Percentiles rank a stretch among this genome's conserved stretches.
Conservation (phyloP, 2,329 filamentous ascomycete genomes). For the Cladorrhinum sp. region DNA sequence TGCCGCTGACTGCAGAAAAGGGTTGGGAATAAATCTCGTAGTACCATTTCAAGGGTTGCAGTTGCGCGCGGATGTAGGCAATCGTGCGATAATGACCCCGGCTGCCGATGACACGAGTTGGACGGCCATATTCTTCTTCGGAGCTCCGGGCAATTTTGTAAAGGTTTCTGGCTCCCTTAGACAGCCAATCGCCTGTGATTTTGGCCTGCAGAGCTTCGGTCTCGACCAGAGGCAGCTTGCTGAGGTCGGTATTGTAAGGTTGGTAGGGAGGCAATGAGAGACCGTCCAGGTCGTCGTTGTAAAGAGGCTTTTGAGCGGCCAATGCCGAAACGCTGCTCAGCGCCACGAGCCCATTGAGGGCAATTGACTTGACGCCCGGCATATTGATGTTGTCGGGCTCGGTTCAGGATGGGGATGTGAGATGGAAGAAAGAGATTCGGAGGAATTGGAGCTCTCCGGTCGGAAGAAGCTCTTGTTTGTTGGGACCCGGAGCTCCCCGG, state of each 20-base stretch:
- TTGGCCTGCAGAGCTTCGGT: slow-evolving; percentile 54
- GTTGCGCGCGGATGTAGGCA: slow-evolving; percentile 57
- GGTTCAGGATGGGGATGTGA: not conserved
- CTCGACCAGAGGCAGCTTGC: slow-evolving; percentile 44
- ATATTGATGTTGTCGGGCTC: not conserved
- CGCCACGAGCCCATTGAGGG: slow-evolving; percentile 4
- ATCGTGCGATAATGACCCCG: slow-evolving; percentile 63
- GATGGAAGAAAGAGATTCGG: not conserved
- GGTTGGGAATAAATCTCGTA: slow-evolving; percentile 62
- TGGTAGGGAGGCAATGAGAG: not conserved
- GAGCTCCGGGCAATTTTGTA: slow-evolving; percentile 60
- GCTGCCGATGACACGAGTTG: slow-evolving; percentile 69
- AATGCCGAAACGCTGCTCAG: slow-evolving; percentile 1
- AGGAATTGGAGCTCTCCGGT: not conserved
- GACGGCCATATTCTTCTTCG: slow-evolving; percentile 61
- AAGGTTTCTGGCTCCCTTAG: slow-evolving; percentile 58
- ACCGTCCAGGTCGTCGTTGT: not conserved
- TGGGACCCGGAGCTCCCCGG: not conserved
- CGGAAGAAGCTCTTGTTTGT: not conserved
- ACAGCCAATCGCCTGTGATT: slow-evolving; percentile 55
- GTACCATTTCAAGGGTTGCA: slow-evolving; percentile 56
- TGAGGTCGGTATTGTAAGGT: too few relatives aligned
- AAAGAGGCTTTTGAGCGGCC: not conserved
- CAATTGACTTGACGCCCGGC: slow-evolving; percentile 4
- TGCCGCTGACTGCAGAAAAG: slow-evolving; percentile 61